Evolutionary conservation across 2,329 filamentous ascomycete genomes (phyloP).

Genomic region (Xylaria sp.): DNA sequence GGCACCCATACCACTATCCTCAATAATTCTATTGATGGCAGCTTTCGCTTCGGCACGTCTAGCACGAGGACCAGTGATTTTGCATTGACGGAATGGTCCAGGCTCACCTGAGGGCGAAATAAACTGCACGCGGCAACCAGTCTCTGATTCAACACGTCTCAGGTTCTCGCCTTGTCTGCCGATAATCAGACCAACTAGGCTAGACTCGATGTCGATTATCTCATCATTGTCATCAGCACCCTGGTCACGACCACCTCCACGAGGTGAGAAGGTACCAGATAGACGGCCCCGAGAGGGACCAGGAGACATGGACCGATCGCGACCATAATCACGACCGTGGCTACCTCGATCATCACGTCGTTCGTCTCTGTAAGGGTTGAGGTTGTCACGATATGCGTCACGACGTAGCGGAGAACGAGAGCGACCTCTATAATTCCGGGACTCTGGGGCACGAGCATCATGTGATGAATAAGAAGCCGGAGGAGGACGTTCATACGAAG

Average conservation of each 20-base stretch:
- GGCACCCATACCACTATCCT: conserved; percentile 65
- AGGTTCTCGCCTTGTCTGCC: conserved; percentile 86
- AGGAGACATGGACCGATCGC: conserved; percentile 70
- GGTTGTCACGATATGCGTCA: conserved; percentile 67
- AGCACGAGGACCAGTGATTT: conserved; percentile 69
- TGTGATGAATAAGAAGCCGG: conserved; percentile 39
- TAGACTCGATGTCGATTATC: conserved; percentile 80
- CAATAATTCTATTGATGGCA: conserved; percentile 82
- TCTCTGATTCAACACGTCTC: conserved; percentile 76
- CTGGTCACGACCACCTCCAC: conserved; percentile 42
- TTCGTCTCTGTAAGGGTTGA: conserved; percentile 82
- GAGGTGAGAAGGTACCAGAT: conserved; percentile 54
- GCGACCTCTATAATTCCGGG: conserved; percentile 59
- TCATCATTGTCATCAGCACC: conserved; percentile 65
- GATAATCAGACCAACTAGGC: conserved; percentile 83
- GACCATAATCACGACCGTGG: conserved; percentile 51
- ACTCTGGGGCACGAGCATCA: conserved; percentile 42
- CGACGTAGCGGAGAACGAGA: conserved; percentile 69
- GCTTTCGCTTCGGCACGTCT: conserved; percentile 72
- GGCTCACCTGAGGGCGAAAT: conserved; percentile 67
- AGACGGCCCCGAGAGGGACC: conserved; percentile 47
- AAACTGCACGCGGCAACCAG: conserved; percentile 81
- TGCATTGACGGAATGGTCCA: conserved; percentile 73
- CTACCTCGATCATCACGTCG: conserved; percentile 63
- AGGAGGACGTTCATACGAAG: conserved; percentile 52